Conservation (phyloP, 164 flowering plant genomes). For the Magnolia kwangsiensis region DNA sequence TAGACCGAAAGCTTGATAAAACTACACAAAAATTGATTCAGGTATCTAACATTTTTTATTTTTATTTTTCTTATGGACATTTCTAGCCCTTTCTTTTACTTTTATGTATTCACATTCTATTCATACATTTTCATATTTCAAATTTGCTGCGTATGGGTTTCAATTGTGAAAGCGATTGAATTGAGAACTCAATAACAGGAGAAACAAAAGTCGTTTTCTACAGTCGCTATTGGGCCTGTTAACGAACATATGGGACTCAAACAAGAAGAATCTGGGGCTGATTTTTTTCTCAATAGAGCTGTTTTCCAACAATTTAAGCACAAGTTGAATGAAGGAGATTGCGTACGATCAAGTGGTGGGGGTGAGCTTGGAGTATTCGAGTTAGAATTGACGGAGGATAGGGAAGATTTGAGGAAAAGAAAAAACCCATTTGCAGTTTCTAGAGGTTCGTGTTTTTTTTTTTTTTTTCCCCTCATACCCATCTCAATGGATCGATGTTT, state of each 20-base stretch:
- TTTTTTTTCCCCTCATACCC: neutral
- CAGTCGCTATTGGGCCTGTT: slow-evolving; percentile 18
- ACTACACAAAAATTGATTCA: slow-evolving; percentile 32
- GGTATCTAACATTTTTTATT: slow-evolving; percentile 28
- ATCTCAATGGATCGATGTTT: neutral
- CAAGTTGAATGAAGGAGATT: slow-evolving; percentile 15
- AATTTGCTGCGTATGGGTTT: neutral
- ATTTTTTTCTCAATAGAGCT: slow-evolving; percentile 23
- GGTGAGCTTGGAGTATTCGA: slow-evolving; percentile 15
- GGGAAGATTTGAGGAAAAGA: slow-evolving; percentile 37
- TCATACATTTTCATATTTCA: neutral
- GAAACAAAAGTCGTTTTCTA: slow-evolving; percentile 37
- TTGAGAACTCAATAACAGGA: slow-evolving; percentile 28
- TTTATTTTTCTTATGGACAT: too few species aligned
- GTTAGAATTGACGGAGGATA: slow-evolving; percentile 7
- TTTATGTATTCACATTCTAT: neutral
- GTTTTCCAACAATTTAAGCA: slow-evolving; percentile 49
- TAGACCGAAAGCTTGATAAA: slow-evolving; percentile 44
- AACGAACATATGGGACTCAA: slow-evolving; percentile 12
- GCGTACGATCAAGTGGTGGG: slow-evolving; percentile 7
- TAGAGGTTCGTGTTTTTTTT: slow-evolving; percentile 8
- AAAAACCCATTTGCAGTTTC: slow-evolving; percentile 33
- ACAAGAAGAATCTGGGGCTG: slow-evolving; percentile 16
- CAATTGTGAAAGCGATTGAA: neutral
- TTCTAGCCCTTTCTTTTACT: neutral